Conservation (phyloP, 768 basidiomycete species). For the Paxillus rubicundulus region DNA sequence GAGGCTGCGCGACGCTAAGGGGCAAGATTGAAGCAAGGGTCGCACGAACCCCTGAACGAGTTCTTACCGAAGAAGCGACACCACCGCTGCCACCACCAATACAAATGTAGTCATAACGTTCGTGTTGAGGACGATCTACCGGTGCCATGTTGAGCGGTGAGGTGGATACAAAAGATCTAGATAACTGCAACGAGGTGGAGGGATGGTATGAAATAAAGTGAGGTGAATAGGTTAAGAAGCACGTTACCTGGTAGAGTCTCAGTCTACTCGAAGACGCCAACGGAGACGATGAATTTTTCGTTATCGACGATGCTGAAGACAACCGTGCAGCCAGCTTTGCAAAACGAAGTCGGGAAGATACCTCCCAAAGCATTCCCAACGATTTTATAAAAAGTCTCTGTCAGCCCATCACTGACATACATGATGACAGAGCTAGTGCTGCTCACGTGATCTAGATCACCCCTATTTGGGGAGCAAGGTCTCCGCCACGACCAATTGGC, state of each 20-base stretch:
- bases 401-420: neutral
- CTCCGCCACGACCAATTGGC: too few species aligned
- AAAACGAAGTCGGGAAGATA: constrained; percentile 4
- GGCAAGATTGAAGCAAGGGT: neutral
- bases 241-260: constrained; percentile 29
- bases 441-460: neutral
- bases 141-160: constrained; percentile 64
- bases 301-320: constrained; percentile 1
- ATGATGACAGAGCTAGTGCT: neutral
- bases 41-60: constrained; percentile 25
- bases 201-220: neutral
- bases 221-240: constrained; percentile 19
- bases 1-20: constrained; percentile 83
- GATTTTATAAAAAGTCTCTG: constrained; percentile 12
- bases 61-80: constrained; percentile 76
- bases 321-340: constrained; percentile 9
- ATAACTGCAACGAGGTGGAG: constrained; percentile 35
- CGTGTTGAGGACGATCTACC: constrained; percentile 56
- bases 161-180: constrained; percentile 42
- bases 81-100: constrained; percentile 96
- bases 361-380: constrained; percentile 10
- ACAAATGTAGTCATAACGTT: constrained; percentile 81
- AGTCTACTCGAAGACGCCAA: constrained; percentile 2
- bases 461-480: too few species aligned
- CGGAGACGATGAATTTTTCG: constrained; percentile 15